Percentiles rank a stretch among this genome's conserved stretches.
These are phyloP conservation scores for Exophiala xenobiotica DNA, from an alignment of 2,329 filamentous ascomycete species.

Conservation along the genomic window DNA sequence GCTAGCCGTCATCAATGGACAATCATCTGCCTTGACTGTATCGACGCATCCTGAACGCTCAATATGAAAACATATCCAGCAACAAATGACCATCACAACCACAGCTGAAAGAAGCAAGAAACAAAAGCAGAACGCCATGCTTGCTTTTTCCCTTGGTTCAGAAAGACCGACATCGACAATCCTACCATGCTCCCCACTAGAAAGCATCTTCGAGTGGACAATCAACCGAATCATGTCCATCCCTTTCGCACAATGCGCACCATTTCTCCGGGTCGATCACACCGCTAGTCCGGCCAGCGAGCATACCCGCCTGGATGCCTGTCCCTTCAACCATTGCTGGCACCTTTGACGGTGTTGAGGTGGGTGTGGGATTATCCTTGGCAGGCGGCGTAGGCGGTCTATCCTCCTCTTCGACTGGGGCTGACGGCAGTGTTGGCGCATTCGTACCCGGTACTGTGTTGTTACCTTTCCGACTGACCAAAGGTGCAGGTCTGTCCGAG, in stretches of 20 bases:
- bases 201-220: slow-evolving; percentile 78
- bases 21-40: too few species aligned
- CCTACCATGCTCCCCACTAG: slow-evolving; percentile 12
- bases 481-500: slow-evolving; percentile 23
- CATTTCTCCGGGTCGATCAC: slow-evolving; percentile 83
- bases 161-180: too few species aligned
- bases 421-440: slow-evolving; percentile 55
- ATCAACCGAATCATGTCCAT: slow-evolving; percentile 94
- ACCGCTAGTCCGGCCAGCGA: slow-evolving; percentile 75
- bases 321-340: slow-evolving; percentile 42
- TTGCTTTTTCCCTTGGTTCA: too few species aligned
- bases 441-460: slow-evolving; percentile 42
- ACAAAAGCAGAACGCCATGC: too few species aligned
- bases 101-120: too few species aligned
- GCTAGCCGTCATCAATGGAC: too few species aligned
- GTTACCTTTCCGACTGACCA: slow-evolving; percentile 24
- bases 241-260: slow-evolving; percentile 94
- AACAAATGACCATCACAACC: too few species aligned
- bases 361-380: slow-evolving; percentile 16
- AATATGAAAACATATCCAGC: too few species aligned
- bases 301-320: slow-evolving; percentile 51
- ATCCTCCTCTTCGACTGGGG: slow-evolving; percentile 5
- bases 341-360: slow-evolving; percentile 13
- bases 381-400: slow-evolving; percentile 11
- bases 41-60: too few species aligned